Evolutionary conservation across 306 rosid genomes (phyloP).

Genomic region (Leucaena leucocephala): DNA sequence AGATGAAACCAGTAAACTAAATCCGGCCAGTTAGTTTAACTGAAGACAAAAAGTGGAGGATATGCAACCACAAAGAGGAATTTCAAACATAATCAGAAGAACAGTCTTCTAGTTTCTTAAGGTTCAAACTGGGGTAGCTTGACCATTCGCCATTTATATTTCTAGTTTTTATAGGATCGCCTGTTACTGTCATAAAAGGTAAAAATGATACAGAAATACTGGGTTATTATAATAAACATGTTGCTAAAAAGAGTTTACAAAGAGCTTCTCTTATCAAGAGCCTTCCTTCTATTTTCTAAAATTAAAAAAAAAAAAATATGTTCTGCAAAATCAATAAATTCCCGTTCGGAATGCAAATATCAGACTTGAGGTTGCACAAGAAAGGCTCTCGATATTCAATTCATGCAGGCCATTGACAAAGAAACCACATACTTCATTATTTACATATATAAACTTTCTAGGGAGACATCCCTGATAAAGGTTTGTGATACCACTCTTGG

Average conservation of each 20-base stretch:
- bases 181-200: not conserved
- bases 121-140: not conserved
- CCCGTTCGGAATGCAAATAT: not conserved
- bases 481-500: constrained; percentile 32
- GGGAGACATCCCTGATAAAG: constrained; percentile 52
- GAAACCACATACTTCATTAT: not conserved
- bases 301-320: not conserved
- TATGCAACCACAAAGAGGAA: constrained; percentile 5
- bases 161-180: constrained; percentile 5
- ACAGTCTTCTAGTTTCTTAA: constrained; percentile 9
- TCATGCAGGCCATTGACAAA: not conserved
- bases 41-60: constrained; percentile 22
- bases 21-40: not conserved
- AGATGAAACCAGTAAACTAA: constrained; percentile 21
- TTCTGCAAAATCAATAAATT: not conserved
- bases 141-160: constrained; percentile 17
- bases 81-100: constrained; percentile 10
- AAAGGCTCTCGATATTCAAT: not conserved
- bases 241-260: not conserved
- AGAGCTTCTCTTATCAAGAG: not conserved
- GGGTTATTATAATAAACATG: constrained; percentile 18
- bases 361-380: not conserved
- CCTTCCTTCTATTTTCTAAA: not conserved
- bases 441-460: not conserved
- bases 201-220: constrained; percentile 18